Evolutionary conservation across 441 rosid species (phyloP), one percentile per base, ranked within the genome.

Genomic region (Pelargonium fulgidum): DNA sequence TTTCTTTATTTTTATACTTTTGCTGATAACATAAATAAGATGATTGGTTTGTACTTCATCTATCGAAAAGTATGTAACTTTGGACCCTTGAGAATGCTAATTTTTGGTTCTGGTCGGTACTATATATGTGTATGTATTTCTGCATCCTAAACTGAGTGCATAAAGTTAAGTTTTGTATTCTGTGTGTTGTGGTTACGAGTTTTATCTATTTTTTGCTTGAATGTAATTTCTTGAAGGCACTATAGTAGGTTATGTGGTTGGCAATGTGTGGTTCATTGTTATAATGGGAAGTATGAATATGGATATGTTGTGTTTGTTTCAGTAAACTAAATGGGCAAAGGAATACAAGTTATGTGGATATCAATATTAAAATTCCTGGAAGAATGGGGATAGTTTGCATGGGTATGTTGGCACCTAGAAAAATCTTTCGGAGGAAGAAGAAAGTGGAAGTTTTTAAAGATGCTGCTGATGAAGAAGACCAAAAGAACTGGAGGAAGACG

Each of bases 351-450:
- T 71, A 73, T 48, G 48, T 74, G 19, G 61, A 65, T 71, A 45
- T 19, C 22, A 73, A 69, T 62, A 54, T 74, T 56, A 81, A 70
- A 66, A 47, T 56, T 8, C 69, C 54, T 4, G 66, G 74, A 41
- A 81, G 85, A 76, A 68, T 84, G 24, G 81, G 83, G 71, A 83
- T 86, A 66, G 79, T 86, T 14, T 83, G 91, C 64, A 87, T 80
- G 89, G 87, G 92, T 22, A 89, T 93, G 93, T 65, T 91, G 80
- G 81, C 86, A 13, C 97, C 95, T 8, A 84, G 96, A 73, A 93
- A 88, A 71, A 87, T 88, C 26, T 14, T 89, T 80, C 90, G 80
- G 79, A 91, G 73, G 85, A 84, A 90, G 77, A 89, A 74, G 81
- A 93, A 84, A 80, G 75, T 79, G 45, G 94, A 87, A 66, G 81